A percentile compares a stretch with the other conserved stretches of the same genome.
Evolutionary conservation across 2,329 filamentous ascomycete genomes (phyloP).

Genomic region (Apiospora hydei): DNA sequence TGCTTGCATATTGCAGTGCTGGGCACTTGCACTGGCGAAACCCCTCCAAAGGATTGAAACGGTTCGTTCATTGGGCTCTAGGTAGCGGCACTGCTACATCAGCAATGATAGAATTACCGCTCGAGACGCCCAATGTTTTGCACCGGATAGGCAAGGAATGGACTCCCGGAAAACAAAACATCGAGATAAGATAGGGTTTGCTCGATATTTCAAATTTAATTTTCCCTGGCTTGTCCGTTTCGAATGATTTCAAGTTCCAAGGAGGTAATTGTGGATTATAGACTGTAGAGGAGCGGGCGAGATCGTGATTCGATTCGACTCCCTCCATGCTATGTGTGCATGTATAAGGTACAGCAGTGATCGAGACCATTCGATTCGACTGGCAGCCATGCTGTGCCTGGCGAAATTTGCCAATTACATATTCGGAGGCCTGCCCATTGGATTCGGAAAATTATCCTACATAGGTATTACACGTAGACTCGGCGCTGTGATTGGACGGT

Average conservation of each 20-base stretch:
- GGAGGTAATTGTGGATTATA: slow-evolving; percentile 5
- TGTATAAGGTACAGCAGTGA: slow-evolving; percentile 9
- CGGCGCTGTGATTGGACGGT: background rate
- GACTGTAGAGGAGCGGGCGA: background rate
- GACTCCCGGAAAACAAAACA: slow-evolving; percentile 17
- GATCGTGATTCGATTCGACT: slow-evolving; percentile 14
- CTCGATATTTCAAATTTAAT: slow-evolving; percentile 17
- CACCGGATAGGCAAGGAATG: slow-evolving; percentile 13
- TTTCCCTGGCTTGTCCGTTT: slow-evolving; percentile 13
- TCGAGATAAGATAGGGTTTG: slow-evolving; percentile 19
- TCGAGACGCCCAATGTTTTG: slow-evolving; percentile 21
- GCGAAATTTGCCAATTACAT: slow-evolving; percentile 11
- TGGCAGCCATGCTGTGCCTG: slow-evolving; percentile 10
- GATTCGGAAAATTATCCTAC: slow-evolving; percentile 11
- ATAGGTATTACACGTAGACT: background rate
- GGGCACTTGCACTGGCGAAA: background rate
- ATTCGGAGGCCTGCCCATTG: slow-evolving; percentile 6
- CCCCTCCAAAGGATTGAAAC: slow-evolving; percentile 14
- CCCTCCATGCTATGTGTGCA: background rate
- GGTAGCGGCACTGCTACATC: background rate
- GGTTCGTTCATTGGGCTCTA: background rate
- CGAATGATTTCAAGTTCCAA: slow-evolving; percentile 19
- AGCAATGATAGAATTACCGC: slow-evolving; percentile 12
- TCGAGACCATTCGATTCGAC: slow-evolving; percentile 6
- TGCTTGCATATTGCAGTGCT: slow-evolving; percentile 8